Percentiles rank a stretch among this genome's conserved stretches.
phyloP scores from a whole-genome alignment of 768 basidiomycete species.

The Boletus edulis region DNA sequence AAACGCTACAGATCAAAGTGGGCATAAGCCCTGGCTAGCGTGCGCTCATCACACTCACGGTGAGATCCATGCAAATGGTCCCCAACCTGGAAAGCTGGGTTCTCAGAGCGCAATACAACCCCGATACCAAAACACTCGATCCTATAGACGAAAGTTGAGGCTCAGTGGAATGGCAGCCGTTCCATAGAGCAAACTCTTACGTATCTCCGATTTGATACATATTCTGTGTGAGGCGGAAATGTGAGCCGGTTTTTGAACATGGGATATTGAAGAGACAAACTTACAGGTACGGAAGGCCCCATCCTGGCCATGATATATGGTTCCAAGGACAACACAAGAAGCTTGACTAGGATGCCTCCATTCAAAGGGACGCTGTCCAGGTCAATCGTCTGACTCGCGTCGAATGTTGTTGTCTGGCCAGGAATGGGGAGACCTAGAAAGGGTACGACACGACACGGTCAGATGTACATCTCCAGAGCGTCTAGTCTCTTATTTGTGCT shows the following conservation, averaged over 20 bases:
- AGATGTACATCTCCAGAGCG: neutral
- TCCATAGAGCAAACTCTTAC: neutral
- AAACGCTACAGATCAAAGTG: slow-evolving; percentile 29
- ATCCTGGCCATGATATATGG: slow-evolving; percentile 43
- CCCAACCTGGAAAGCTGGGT: slow-evolving; percentile 8
- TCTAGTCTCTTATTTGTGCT: neutral
- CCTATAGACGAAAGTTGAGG: neutral
- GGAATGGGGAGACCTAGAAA: slow-evolving; percentile 14
- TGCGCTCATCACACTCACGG: slow-evolving; percentile 13
- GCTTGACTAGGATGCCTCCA: slow-evolving; percentile 50
- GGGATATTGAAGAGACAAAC: slow-evolving; percentile 21
- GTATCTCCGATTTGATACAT: neutral
- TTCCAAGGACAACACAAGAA: slow-evolving; percentile 46
- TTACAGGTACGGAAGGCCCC: slow-evolving; percentile 34
- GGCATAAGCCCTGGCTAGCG: neutral
- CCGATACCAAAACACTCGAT: slow-evolving; percentile 37
- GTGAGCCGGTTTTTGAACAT: neutral
- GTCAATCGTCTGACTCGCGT: slow-evolving; percentile 47
- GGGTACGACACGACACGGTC: neutral
- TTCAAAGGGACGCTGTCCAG: slow-evolving; percentile 42
- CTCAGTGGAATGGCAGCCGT: neutral
- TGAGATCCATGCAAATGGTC: slow-evolving; percentile 26
- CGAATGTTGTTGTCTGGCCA: slow-evolving; percentile 45
- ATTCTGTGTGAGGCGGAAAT: slow-evolving; percentile 10
- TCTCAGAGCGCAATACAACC: slow-evolving; percentile 23